Conservation (phyloP, 1,139 yeast genomes). For the Lodderomyces orthopsilosis region DNA sequence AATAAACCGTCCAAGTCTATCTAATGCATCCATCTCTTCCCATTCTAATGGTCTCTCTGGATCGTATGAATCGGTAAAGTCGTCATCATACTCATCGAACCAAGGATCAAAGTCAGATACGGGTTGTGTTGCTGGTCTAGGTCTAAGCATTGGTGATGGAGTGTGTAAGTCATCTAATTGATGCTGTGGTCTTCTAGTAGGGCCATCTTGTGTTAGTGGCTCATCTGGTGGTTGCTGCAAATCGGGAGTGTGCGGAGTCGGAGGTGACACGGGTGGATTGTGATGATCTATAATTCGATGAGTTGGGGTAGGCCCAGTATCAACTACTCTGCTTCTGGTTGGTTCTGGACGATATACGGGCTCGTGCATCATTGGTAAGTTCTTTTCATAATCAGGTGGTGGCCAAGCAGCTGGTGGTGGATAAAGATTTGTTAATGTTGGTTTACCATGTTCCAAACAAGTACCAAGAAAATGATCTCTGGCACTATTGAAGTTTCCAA, state of each 20-base stretch:
- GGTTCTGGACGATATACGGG: conserved; percentile 3
- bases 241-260: background rate
- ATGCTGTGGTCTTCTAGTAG: background rate
- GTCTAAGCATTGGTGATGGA: background rate
- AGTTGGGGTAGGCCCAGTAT: background rate
- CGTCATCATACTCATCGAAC: background rate
- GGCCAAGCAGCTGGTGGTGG: conserved; percentile 14
- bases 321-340: background rate
- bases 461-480: conserved; percentile 57
- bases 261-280: background rate
- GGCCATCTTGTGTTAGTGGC: background rate
- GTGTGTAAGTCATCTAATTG: background rate
- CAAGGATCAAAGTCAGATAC: background rate
- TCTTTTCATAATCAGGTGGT: conserved; percentile 8
- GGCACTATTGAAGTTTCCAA: conserved; percentile 45
- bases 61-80: conserved; percentile 14
- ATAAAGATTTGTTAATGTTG: conserved; percentile 14
- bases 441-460: conserved; percentile 40
- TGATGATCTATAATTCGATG: background rate
- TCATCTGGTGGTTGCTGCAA: background rate
- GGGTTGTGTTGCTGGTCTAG: background rate
- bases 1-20: conserved; percentile 20
- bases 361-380: conserved; percentile 3
- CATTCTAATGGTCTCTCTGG: conserved; percentile 18
- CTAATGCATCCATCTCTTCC: conserved; percentile 25